phyloP scores from a whole-genome alignment of 768 basidiomycete genomes.

The Lentinula sp. region DNA sequence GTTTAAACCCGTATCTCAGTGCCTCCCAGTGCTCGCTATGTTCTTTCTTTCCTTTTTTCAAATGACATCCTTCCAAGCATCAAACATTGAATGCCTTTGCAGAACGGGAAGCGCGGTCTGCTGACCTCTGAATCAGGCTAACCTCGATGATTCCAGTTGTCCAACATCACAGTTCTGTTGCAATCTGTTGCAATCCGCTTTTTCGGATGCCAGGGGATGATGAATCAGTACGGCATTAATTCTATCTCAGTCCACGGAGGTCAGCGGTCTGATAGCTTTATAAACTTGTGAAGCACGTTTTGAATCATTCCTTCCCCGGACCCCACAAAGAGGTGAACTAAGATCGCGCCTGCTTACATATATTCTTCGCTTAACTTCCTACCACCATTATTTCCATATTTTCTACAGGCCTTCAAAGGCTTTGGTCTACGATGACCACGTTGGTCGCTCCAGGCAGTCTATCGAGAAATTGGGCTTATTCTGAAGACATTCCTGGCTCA shows the following conservation, averaged over 20 bases:
- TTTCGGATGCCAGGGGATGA: not conserved
- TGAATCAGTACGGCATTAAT: not conserved
- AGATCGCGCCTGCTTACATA: not conserved
- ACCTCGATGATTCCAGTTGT: not conserved
- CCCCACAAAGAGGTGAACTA: too few species aligned
- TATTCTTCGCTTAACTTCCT: not conserved
- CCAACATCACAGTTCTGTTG: not conserved
- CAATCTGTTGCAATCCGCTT: not conserved
- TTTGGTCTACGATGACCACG: constrained; percentile 1
- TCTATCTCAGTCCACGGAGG: not conserved
- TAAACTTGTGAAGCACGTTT: not conserved
- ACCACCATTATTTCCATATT: not conserved
- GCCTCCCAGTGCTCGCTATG: not conserved
- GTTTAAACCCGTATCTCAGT: not conserved
- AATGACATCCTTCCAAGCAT: not conserved
- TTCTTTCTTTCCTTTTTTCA: not conserved
- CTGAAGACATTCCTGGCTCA: constrained; percentile 58
- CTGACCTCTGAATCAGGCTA: too few species aligned
- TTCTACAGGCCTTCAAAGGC: not conserved
- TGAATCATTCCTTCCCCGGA: too few species aligned
- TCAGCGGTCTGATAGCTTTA: not conserved
- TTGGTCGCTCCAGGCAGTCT: not conserved
- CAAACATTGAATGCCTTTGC: too few species aligned
- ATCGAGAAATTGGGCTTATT: constrained; percentile 32
- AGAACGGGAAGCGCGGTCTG: constrained; percentile 1